Base-by-base conservation (phyloP, 768 basidiomycete species). In the Lactarius indigo region DNA sequence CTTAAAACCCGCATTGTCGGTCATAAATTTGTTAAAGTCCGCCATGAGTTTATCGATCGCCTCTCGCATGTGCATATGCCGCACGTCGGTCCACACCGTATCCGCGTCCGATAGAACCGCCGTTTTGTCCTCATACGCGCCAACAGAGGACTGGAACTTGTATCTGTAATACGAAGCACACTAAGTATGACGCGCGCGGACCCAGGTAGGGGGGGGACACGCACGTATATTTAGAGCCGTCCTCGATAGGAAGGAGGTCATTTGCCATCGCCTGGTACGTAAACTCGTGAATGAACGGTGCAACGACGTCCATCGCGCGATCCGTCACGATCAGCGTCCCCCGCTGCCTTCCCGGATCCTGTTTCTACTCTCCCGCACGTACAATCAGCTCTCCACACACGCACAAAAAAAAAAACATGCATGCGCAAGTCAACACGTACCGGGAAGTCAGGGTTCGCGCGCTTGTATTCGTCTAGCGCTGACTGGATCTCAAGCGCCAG, bases 201-300 rank as follows among this genome's bases (percentile, higher is more conserved):
- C n/a, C 5, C 23, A 23, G 2, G 23, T 26, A 10, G 30, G 28
- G 56, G 30, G 23, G 23, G 52, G 39, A 55, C 62, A 81, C 93
- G 64, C 70, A 96, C 94, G 85, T 87, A 77, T 98, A 98, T 77
- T 84, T 89, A 10, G 82, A 83, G 30, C 96, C 96, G 68, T 93
- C 87, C 64, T 94, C 85, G 60, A 99, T 92, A 20, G 89, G 89
- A 6, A 99, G 82, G 23, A 99, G 77, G 76, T 99, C 97, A 72
- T 95, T 94, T 58, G 90, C 91, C 97, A 99, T 99, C 0, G 97
- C 96, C 77, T 98, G 97, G 76, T 98, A 99, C 26, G 96, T 98
- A 74, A 99, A 99, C 74, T 98, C 97, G 75, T 99, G 97, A 41
- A 97, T 75, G 67, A 98, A 85, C 1, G 97, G 97, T 2, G 94